Conservation (phyloP, 805 yeast genomes). For the Sugiyamaella boreocaroliniensis region DNA sequence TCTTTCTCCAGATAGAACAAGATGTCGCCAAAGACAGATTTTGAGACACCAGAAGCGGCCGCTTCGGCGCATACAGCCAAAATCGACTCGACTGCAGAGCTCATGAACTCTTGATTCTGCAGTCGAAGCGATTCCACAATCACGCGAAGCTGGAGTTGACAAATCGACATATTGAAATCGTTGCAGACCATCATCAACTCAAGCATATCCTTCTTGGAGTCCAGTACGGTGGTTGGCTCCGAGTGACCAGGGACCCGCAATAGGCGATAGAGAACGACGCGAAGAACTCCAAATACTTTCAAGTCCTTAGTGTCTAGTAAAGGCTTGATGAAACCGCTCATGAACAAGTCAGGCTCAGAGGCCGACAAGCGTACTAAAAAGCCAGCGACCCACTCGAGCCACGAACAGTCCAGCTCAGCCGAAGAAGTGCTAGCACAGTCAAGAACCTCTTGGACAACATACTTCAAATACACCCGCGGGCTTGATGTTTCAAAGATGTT, state of each 20-base stretch:
- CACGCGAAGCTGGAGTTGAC: conserved; percentile 15
- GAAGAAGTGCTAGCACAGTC: neutral
- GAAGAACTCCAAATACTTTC: neutral
- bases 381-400: conserved; percentile 5
- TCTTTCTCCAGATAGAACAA: conserved; percentile 12
- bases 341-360: conserved; percentile 7
- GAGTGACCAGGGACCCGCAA: neutral
- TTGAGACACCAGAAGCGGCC: neutral
- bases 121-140: conserved; percentile 1
- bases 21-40: conserved; percentile 20
- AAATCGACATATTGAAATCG: conserved; percentile 16
- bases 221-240: neutral
- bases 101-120: neutral
- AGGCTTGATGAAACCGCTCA: conserved; percentile 13
- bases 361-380: conserved; percentile 11
- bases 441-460: conserved; percentile 12
- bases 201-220: conserved; percentile 4
- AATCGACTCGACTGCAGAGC: neutral
- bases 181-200: conserved; percentile 6
- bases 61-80: conserved; percentile 1
- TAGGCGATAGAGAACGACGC: conserved; percentile 1
- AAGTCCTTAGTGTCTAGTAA: conserved; percentile 7
- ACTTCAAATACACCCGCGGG: conserved; percentile 12
- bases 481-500: conserved; percentile 12
- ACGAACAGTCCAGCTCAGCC: neutral